Evolutionary conservation across 202 grass and related monocot genomes (phyloP).

Genomic region (Cymbopogon flexuosus): DNA sequence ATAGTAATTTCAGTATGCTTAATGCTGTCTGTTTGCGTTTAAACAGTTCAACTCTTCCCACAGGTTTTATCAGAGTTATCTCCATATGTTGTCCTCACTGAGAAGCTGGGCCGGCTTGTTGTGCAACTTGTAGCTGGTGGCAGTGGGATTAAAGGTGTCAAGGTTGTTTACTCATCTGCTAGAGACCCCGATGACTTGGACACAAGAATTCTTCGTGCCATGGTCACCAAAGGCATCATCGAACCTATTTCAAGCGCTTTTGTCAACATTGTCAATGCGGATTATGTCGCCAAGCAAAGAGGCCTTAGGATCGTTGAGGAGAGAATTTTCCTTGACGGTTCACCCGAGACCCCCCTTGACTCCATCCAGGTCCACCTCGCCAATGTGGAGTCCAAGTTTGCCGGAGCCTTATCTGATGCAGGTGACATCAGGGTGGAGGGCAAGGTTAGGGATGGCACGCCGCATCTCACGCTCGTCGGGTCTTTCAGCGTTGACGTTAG

Average conservation of each 20-base stretch:
- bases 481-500: slow-evolving; percentile 63
- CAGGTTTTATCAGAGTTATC: slow-evolving; percentile 66
- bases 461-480: slow-evolving; percentile 58
- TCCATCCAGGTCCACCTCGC: slow-evolving; percentile 69
- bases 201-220: slow-evolving; percentile 61
- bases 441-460: slow-evolving; percentile 58
- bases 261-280: slow-evolving; percentile 80
- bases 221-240: slow-evolving; percentile 61
- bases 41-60: not conserved
- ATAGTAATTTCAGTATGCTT: not conserved
- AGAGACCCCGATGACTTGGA: slow-evolving; percentile 69
- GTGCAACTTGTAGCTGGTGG: slow-evolving; percentile 74
- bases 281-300: slow-evolving; percentile 63
- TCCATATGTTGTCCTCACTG: slow-evolving; percentile 59
- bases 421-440: slow-evolving; percentile 65
- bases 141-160: slow-evolving; percentile 56
- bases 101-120: slow-evolving; percentile 65
- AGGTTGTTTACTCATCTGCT: slow-evolving; percentile 59
- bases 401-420: slow-evolving; percentile 60
- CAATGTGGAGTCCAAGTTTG: slow-evolving; percentile 80
- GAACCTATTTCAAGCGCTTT: slow-evolving; percentile 74
- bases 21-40: not conserved
- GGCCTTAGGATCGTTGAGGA: slow-evolving; percentile 62
- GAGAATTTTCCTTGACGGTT: slow-evolving; percentile 53
- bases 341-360: slow-evolving; percentile 48